Evolutionary conservation across 192 early-diverging fungal species (phyloP).

Genomic region (Umbelopsis isabellina): DNA sequence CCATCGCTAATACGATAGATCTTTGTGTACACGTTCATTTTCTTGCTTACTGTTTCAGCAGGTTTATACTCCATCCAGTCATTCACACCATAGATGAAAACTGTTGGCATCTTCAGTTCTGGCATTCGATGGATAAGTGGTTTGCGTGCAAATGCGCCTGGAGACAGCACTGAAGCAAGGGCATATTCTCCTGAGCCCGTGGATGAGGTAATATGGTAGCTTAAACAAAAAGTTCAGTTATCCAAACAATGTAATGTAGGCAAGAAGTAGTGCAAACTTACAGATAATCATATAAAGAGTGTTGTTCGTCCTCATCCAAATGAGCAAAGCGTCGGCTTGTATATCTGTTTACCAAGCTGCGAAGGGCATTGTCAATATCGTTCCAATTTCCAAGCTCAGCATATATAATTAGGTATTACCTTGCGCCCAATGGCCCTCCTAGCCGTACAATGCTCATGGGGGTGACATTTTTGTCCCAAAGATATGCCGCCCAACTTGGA

Average conservation of each 20-base stretch:
- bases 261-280: conserved; percentile 28
- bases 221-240: not conserved
- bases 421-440: conserved; percentile 77
- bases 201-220: conserved; percentile 76
- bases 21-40: conserved; percentile 56
- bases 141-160: conserved; percentile 81
- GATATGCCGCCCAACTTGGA: conserved; percentile 46
- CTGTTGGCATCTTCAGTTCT: conserved; percentile 69
- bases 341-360: conserved; percentile 53
- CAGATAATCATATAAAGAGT: conserved; percentile 76
- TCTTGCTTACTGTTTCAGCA: conserved; percentile 62
- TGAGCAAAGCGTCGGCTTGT: conserved; percentile 65
- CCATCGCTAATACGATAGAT: conserved; percentile 52
- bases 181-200: conserved; percentile 86
- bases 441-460: conserved; percentile 81
- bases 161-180: conserved; percentile 70
- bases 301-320: conserved; percentile 67
- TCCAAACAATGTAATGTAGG: not conserved
- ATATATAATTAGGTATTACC: not conserved
- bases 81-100: conserved; percentile 55
- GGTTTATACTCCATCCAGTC: conserved; percentile 93
- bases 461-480: conserved; percentile 82
- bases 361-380: conserved; percentile 42
- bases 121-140: conserved; percentile 72
- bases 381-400: not conserved